Evolutionary conservation across 2,329 filamentous ascomycete genomes (phyloP), one percentile per base, ranked within the genome.

Genomic region (Aaosphaeria pasadenensis): DNA sequence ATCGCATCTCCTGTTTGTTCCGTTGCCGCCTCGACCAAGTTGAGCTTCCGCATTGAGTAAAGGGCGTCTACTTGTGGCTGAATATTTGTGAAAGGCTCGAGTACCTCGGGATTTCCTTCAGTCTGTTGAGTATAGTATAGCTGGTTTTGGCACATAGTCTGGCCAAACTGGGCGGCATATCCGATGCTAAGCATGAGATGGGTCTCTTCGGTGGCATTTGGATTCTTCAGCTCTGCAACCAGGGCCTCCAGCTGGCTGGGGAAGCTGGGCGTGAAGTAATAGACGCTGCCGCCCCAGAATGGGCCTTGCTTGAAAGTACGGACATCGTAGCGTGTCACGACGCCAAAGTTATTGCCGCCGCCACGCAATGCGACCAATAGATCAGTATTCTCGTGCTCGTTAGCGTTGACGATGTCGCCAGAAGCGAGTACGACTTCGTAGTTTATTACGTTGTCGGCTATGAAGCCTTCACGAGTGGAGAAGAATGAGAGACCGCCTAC

Each of bases 361-460:
- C 70, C 71, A 49, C 71, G 72, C 31, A 74, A 56, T 24, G 68
- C 66, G n/a, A 50, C 53, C 46, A 70, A 74, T 32, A 75, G 66
- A 33, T 73, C 70, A 3, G 40, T 45, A 40, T 74, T 70, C 39
- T 65, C 55, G 11, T 56, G 61, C 17, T 49, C 58, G 42, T 63
- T 71, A 6, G 71, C 72, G 42, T 71, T 66, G 17, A 72, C 63
- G 45, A 73, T 62, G 9, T 57, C 67, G 7, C 68, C 70, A 54
- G 71, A 70, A 11, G 72, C 70, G 13, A 76, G 62, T 17, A 74
- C 70, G 36, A 76, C 67, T 48, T 78, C 72, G 41, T 63, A 51
- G 28, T 48, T 45, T 4, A 28, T 17, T 4, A 48, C 48, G 7
- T 28, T 28, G 42, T 51, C 48, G 31, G 43, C 46, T 4, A 39